These are phyloP conservation scores for Boletus vinaceobasis DNA, from an alignment of 768 basidiomycete genomes.

Conservation along the genomic window DNA sequence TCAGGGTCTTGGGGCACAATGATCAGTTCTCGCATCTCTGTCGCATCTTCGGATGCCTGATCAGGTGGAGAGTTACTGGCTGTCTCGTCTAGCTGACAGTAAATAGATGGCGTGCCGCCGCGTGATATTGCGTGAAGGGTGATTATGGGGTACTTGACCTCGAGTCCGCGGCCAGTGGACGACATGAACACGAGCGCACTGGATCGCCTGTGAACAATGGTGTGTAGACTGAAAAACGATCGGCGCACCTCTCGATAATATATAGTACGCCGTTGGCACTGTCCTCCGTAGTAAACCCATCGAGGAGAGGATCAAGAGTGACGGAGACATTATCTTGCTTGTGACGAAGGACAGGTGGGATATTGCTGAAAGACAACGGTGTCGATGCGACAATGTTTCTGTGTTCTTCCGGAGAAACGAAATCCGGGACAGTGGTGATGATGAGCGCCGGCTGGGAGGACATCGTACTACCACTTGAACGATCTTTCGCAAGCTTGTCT, in stretches of 20 bases:
- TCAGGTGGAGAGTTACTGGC: constrained; percentile 33
- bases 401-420: constrained; percentile 66
- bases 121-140: constrained; percentile 93
- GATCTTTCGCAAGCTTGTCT: not conserved
- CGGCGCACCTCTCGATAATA: constrained; percentile 75
- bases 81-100: constrained; percentile 91
- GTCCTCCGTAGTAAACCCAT: constrained; percentile 54
- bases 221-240: constrained; percentile 1
- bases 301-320: constrained; percentile 63
- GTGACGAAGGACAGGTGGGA: constrained; percentile 79
- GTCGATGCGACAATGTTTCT: constrained; percentile 67
- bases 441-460: constrained; percentile 24
- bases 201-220: constrained; percentile 5
- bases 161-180: constrained; percentile 66
- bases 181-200: constrained; percentile 81
- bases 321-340: constrained; percentile 69
- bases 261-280: constrained; percentile 66
- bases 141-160: constrained; percentile 84
- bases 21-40: constrained; percentile 74
- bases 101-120: constrained; percentile 62
- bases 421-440: constrained; percentile 41
- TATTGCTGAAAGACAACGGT: constrained; percentile 78
- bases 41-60: constrained; percentile 34
- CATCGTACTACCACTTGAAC: not conserved
- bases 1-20: constrained; percentile 61